Percentiles rank a stretch among this genome's conserved stretches.
These are phyloP conservation scores for Euphorbia peplus DNA, from an alignment of 345 rosid species.

Conservation along the genomic window DNA sequence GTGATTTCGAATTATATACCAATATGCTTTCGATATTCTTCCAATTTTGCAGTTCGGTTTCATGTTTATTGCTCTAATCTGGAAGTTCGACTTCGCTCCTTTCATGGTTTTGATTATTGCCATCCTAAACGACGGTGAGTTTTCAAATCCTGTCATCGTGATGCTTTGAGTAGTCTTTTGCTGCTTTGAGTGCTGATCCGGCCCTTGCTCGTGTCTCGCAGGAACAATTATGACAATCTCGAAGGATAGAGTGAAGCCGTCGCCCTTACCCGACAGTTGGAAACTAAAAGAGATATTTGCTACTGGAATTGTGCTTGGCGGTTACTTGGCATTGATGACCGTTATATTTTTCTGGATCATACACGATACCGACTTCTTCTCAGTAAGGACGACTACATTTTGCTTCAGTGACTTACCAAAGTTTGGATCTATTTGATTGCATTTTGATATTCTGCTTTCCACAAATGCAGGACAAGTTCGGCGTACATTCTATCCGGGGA, in stretches of 20 bases:
- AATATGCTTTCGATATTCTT: neutral
- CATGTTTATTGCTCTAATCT: conserved; percentile 31
- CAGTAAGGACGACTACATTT: conserved; percentile 3
- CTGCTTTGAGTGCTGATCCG: neutral
- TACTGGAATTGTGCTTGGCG: conserved; percentile 33
- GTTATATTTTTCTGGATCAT: conserved; percentile 30
- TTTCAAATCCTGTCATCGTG: neutral
- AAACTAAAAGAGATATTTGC: conserved; percentile 32
- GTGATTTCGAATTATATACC: neutral
- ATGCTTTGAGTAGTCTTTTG: neutral
- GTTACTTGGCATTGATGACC: conserved; percentile 30
- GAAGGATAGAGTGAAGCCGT: conserved; percentile 35
- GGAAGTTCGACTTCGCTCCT: conserved; percentile 33
- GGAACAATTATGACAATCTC: conserved; percentile 40
- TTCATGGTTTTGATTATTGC: conserved; percentile 39
- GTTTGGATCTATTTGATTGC: neutral
- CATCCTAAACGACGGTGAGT: conserved; percentile 31
- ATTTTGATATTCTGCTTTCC: neutral
- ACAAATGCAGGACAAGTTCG: conserved; percentile 25
- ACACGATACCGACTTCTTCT: conserved; percentile 26
- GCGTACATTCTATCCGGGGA: conserved; percentile 7
- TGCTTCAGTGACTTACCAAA: neutral
- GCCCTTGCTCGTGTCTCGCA: neutral
- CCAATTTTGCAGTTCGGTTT: conserved; percentile 28
- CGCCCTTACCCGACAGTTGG: conserved; percentile 35